Percentiles rank a stretch among this genome's conserved stretches.
These are phyloP conservation scores for Imleria badia DNA, from an alignment of 768 basidiomycete genomes.

Conservation along the genomic window DNA sequence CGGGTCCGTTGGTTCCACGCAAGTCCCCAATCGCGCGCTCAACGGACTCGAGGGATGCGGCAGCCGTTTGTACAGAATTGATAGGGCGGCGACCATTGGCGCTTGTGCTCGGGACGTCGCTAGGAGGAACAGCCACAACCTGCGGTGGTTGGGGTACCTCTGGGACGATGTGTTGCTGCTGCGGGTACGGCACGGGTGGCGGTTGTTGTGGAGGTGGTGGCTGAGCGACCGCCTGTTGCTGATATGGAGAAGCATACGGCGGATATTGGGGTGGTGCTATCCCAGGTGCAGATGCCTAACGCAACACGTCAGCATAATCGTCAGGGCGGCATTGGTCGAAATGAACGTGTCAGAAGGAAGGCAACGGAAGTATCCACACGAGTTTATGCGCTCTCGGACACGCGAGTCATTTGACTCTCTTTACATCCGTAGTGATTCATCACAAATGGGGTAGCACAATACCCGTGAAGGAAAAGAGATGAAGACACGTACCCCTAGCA, in stretches of 20 bases:
- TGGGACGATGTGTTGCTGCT: conserved; percentile 25
- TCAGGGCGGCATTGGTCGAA: background rate
- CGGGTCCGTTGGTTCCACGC: conserved; percentile 37
- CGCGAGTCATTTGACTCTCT: conserved; percentile 33
- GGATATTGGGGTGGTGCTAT: conserved; percentile 31
- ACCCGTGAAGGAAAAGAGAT: background rate
- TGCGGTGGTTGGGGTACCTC: conserved; percentile 27
- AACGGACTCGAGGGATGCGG: conserved; percentile 72
- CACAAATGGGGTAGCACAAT: conserved; percentile 16
- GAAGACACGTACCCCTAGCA: conserved; percentile 65
- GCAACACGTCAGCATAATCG: conserved; percentile 11
- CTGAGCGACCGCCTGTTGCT: conserved; percentile 32
- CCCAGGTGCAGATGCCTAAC: conserved; percentile 51
- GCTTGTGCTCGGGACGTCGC: conserved; percentile 26
- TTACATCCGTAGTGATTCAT: conserved; percentile 51
- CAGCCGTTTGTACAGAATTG: conserved; percentile 67
- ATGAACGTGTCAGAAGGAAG: conserved; percentile 51
- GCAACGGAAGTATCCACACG: conserved; percentile 59
- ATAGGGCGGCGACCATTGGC: conserved; percentile 32
- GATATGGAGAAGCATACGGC: conserved; percentile 32
- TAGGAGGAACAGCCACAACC: conserved; percentile 17
- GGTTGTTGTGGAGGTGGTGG: conserved; percentile 32
- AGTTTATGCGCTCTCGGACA: conserved; percentile 46
- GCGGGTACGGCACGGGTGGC: conserved; percentile 27
- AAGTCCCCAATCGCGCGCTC: conserved; percentile 56